phyloP scores from a whole-genome alignment of 140 eudicot species.

The Oenanthe javanica region DNA sequence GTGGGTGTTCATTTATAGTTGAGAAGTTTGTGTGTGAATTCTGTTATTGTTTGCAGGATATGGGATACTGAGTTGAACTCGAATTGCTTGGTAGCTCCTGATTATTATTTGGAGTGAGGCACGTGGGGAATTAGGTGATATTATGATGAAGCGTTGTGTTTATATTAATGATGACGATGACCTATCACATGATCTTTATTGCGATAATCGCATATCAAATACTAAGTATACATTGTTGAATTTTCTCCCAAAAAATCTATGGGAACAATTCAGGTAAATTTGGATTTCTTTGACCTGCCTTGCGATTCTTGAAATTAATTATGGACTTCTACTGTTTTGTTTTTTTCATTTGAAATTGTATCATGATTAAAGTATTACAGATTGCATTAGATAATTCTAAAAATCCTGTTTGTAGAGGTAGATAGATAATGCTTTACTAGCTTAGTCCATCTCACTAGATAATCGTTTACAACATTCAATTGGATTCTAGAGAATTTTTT shows the following conservation, averaged over 20 bases:
- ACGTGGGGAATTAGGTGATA: conserved; percentile 15
- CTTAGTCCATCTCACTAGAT: neutral
- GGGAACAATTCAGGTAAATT: conserved; percentile 92
- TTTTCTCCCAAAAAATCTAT: conserved; percentile 84
- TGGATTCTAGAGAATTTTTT: neutral
- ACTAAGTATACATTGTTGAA: conserved; percentile 76
- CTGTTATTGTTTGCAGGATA: conserved; percentile 19
- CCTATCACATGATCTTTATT: conserved; percentile 47
- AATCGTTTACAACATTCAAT: neutral
- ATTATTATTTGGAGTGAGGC: conserved; percentile 17
- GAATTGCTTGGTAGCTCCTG: conserved; percentile 15
- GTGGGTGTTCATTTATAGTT: neutral
- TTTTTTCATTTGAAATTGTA: neutral
- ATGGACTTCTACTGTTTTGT: neutral
- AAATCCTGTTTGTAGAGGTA: neutral
- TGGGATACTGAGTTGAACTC: conserved; percentile 13
- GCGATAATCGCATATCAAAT: conserved; percentile 87
- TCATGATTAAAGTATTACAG: neutral
- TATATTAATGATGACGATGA: conserved; percentile 81
- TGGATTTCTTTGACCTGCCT: neutral
- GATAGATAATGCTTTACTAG: neutral
- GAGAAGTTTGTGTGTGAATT: neutral
- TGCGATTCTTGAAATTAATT: neutral
- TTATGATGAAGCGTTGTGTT: conserved; percentile 74
- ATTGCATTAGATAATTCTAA: neutral